These are phyloP conservation scores for Rhizomucor pusillus DNA, from an alignment of 371 early-diverging fungal genomes.

Conservation along the genomic window DNA sequence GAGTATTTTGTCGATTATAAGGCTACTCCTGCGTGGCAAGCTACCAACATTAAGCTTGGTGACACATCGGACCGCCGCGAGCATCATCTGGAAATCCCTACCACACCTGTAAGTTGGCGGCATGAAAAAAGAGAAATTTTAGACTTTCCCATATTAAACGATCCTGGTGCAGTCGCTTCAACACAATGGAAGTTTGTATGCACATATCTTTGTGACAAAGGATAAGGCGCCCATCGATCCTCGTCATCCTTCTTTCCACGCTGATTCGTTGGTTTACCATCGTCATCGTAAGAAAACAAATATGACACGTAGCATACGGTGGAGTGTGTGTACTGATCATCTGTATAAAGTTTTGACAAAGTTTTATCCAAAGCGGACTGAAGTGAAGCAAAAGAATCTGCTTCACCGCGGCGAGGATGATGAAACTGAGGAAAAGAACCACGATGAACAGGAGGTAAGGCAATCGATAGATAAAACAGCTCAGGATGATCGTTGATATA, in stretches of 20 bases:
- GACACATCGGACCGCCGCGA: constrained; percentile 46
- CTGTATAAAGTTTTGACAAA: constrained; percentile 59
- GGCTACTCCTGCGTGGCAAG: constrained; percentile 54
- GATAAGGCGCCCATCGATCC: constrained; percentile 57
- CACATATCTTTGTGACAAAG: constrained; percentile 73
- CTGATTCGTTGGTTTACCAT: constrained; percentile 48
- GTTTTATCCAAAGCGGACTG: constrained; percentile 63
- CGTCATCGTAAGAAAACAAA: constrained; percentile 48
- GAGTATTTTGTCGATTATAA: constrained; percentile 52
- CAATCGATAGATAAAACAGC: not conserved
- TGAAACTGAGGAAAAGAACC: constrained; percentile 18
- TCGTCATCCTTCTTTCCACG: constrained; percentile 23
- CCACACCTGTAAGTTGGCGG: constrained; percentile 29
- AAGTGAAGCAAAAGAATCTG: constrained; percentile 68
- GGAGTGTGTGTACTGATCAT: not conserved
- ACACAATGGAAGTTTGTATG: constrained; percentile 82
- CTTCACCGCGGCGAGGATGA: constrained; percentile 47
- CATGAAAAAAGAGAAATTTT: not conserved
- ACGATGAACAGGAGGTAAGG: constrained; percentile 8
- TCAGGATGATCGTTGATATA: not conserved
- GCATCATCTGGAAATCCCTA: constrained; percentile 37
- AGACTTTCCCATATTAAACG: not conserved
- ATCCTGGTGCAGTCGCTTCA: constrained; percentile 51
- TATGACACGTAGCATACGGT: not conserved
- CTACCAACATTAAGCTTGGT: constrained; percentile 56